phyloP scores from a whole-genome alignment of 2,329 filamentous ascomycete species.

The Epichloe elymi region DNA sequence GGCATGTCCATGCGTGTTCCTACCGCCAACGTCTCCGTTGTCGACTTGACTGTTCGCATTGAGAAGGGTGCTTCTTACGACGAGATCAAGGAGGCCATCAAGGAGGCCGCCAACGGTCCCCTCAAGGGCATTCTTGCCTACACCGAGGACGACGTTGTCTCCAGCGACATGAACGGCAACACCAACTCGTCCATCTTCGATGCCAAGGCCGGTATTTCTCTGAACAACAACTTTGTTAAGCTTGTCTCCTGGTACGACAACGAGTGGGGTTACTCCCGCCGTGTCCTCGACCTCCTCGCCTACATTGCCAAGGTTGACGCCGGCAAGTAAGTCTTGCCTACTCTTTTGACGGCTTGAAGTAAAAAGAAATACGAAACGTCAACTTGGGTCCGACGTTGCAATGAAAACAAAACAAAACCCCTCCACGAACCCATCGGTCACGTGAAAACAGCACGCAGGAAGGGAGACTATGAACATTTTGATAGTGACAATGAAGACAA shows the following conservation, averaged over 20 bases:
- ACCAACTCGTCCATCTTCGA: slow-evolving; percentile 95
- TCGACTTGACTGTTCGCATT: slow-evolving; percentile 87
- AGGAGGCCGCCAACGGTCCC: slow-evolving; percentile 68
- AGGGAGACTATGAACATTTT: neutral
- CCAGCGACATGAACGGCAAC: slow-evolving; percentile 86
- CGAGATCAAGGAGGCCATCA: slow-evolving; percentile 85
- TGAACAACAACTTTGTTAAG: slow-evolving; percentile 99
- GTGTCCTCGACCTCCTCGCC: slow-evolving; percentile 69
- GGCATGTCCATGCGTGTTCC: slow-evolving; percentile 99
- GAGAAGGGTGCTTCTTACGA: slow-evolving; percentile 85
- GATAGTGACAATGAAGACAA: neutral
- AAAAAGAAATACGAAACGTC: neutral
- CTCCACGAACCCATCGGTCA: neutral
- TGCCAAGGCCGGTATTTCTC: slow-evolving; percentile 95
- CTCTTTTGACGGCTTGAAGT: neutral
- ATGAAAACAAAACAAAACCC: neutral
- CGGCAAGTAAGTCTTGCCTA: slow-evolving; percentile 28
- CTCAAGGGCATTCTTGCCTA: slow-evolving; percentile 90
- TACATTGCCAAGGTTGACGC: slow-evolving; percentile 70
- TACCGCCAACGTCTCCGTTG: slow-evolving; percentile 96
- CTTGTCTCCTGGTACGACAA: slow-evolving; percentile 98
- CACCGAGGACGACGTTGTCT: slow-evolving; percentile 96
- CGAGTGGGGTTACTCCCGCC: slow-evolving; percentile 99
- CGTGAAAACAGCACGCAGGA: neutral
- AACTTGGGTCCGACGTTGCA: neutral